phyloP scores from a whole-genome alignment of 345 rosid species.

The Turnera subulata region DNA sequence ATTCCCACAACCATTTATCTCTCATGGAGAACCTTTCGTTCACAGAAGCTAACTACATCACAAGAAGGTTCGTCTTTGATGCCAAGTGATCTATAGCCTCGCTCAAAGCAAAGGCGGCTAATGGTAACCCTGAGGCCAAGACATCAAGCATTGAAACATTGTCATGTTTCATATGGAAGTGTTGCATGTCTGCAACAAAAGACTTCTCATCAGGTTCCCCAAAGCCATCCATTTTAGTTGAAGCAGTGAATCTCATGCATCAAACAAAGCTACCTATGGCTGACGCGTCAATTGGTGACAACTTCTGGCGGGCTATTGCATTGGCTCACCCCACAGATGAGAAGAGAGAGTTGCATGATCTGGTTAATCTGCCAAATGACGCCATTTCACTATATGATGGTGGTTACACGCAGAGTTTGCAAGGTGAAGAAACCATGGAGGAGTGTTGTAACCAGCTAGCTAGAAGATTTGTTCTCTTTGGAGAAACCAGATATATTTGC shows the following conservation, averaged over 20 bases:
- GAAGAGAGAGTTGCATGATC: slow-evolving; percentile 2
- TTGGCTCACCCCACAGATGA: not conserved
- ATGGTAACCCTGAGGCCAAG: too few relatives aligned
- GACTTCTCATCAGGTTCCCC: not conserved
- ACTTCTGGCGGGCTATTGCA: not conserved
- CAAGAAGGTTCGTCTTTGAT: slow-evolving; percentile 2
- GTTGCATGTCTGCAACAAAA: not conserved
- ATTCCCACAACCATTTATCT: slow-evolving; percentile 10
- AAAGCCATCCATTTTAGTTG: too few relatives aligned
- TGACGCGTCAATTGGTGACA: too few relatives aligned
- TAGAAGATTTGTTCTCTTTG: not conserved
- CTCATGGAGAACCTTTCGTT: slow-evolving; percentile 19
- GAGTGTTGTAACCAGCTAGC: slow-evolving; percentile 4
- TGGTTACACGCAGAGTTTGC: slow-evolving; percentile 1
- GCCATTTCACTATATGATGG: too few relatives aligned
- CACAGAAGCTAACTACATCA: not conserved
- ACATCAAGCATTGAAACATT: too few relatives aligned
- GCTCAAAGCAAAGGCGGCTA: too few relatives aligned
- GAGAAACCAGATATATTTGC: too few relatives aligned
- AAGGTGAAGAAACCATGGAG: not conserved
- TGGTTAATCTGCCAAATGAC: not conserved
- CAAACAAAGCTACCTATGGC: too few relatives aligned
- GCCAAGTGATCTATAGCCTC: too few relatives aligned
- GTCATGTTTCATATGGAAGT: too few relatives aligned
- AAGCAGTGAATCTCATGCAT: too few relatives aligned